Evolutionary conservation across 257 asterid species (phyloP), one percentile per base, ranked within the genome.

Genomic region (Scutellaria barbata): DNA sequence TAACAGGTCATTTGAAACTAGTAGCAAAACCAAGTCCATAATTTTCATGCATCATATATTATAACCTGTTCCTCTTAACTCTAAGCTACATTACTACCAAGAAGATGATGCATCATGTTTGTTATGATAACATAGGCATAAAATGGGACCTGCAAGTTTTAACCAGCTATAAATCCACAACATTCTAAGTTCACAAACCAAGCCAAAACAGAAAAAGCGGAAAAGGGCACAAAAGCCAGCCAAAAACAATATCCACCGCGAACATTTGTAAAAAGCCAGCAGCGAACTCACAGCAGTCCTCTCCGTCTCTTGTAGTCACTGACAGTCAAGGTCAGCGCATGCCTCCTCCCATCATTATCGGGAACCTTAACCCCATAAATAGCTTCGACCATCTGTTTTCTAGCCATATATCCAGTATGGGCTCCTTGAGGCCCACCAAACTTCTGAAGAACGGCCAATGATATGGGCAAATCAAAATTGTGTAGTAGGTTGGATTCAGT

Each of bases 221-320:
- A 6, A 25, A 2, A 8, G 50, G 13, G 51, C 47, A 14, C 7
- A 41, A 13, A 39, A 45, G 39, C 6, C 41, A 37, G 58, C 30
- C 35, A 18, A 46, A 7, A 48, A n/a, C 42, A 74, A 12, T 58
- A 69, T 57, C 74, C 74, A 61, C 41, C 30, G 10, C 12, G 7
- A 37, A 48, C 54, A 68, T 40, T 48, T 10, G 18, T 48, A 30
- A 30, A 9, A 17, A 59, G 3, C 48, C 50, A 54, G 40, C 46
- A 62, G 40, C 56, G 41, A 39, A 14, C 17, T 67, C 88, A 94
- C 13, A 94, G 93, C 78, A 94, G 83, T 10, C 98, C 99, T 81
- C 96, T 88, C 68, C 99, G 74, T 59, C 99, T 83, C 87, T 91
- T 94, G 73, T 94, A 91, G 81, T 94, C 99, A 10, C 98, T 92